Evolutionary conservation across 768 basidiomycete species (phyloP).

Genomic region (Leucogyrophana mollusca): DNA sequence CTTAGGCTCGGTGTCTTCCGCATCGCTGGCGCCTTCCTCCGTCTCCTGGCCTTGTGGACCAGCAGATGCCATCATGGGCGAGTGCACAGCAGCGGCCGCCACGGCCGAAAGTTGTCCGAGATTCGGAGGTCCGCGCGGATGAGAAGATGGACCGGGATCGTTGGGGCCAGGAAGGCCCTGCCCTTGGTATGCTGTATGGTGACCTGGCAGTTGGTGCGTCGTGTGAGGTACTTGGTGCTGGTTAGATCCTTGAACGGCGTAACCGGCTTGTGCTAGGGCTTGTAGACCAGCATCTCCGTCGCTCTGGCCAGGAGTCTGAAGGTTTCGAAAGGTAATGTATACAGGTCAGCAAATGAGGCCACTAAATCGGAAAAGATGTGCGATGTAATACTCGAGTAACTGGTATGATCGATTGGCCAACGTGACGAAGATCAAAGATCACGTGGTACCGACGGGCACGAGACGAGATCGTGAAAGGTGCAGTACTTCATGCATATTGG

Average conservation of each 20-base stretch:
- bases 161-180: conserved; percentile 51
- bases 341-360: too few relatives aligned
- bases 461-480: conserved; percentile 2
- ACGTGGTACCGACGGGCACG: conserved; percentile 18
- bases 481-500: conserved; percentile 7
- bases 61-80: conserved; percentile 19
- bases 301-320: conserved; percentile 44
- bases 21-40: conserved; percentile 25
- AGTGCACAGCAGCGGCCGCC: conserved; percentile 45
- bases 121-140: conserved; percentile 66
- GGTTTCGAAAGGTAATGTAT: background rate
- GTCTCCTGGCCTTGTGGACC: conserved; percentile 15
- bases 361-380: conserved; percentile 2
- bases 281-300: conserved; percentile 62
- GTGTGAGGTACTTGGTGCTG: conserved; percentile 30
- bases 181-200: conserved; percentile 37
- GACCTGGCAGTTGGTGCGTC: conserved; percentile 29
- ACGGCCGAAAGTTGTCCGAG: conserved; percentile 55
- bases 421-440: conserved; percentile 20
- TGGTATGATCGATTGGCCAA: conserved; percentile 35
- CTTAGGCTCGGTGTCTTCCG: conserved; percentile 25
- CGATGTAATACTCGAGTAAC: conserved; percentile 14
- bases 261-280: conserved; percentile 47
- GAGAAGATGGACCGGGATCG: conserved; percentile 72
- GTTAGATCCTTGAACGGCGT: conserved; percentile 23